Base-by-base conservation (phyloP, 192 early-diverging fungal species). In the Diversispora epigaea region DNA sequence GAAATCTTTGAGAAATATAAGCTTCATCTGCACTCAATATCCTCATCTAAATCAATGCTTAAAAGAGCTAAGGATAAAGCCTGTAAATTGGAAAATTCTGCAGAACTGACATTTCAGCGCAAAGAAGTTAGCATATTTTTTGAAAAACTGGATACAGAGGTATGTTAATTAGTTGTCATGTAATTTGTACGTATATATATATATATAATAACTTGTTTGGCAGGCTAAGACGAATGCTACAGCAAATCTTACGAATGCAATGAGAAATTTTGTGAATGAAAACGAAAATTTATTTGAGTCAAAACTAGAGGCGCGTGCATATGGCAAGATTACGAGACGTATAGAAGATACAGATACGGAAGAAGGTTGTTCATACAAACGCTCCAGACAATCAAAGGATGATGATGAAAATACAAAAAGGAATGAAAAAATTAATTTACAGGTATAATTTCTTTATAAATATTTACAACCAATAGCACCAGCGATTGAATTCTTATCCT, bases 101-200 rank as follows among this genome's bases (percentile, higher is more conserved):
- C 65, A 25, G 64, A 65, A 68, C 54, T 55, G 41, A 57, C 75
- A 76, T 76, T 76, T 76, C 64, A 68, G 68, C 49, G 65, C 19
- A 6, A 44, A 76, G 75, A 76, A 57, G 75, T 65, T 76, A 58
- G 52, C 67, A 68, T 43, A 44, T 76, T 76, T 76, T 76, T 76
- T 76, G 45, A 76, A 76, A 76, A 45, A 68, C 56, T 76, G 25
- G 75, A 76, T 76, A 22, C 62, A 55, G 52, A 55, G 32, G 64
- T 68, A 76, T 32, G 65, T 68, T 68, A 40, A 55, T 75, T 75
- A 52, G 67, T 60, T 22, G 7, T 25, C 3, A 8, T 60, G 19
- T 22, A 21, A 60, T 60, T 60, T 58, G 56, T 75, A 15, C 67
- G 62, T 75, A 60, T 60, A 32, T 75, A 73, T 63, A 74, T 74